Evolutionary conservation across 768 basidiomycete species (phyloP).

Genomic region (Boletus pseudopeckii): DNA sequence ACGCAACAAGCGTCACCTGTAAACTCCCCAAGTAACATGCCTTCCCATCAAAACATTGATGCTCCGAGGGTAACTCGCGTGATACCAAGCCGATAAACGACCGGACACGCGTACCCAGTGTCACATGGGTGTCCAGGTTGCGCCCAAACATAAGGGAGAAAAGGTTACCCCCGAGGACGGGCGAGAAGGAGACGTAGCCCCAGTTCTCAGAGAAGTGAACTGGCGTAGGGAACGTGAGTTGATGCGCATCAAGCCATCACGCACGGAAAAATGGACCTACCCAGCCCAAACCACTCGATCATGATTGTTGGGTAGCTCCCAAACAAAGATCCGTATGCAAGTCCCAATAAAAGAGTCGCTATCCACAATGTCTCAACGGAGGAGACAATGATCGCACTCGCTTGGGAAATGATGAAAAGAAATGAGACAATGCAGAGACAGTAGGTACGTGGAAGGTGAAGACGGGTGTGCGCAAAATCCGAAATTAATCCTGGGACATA

Average conservation of each 20-base stretch:
- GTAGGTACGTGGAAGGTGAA: conserved; percentile 62
- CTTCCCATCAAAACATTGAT: conserved; percentile 54
- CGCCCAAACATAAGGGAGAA: conserved; percentile 83
- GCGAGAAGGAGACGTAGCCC: conserved; percentile 73
- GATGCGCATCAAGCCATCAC: not conserved
- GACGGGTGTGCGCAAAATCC: conserved; percentile 57
- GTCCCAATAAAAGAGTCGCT: conserved; percentile 31
- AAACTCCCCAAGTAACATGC: conserved; percentile 60
- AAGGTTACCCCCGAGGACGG: conserved; percentile 75
- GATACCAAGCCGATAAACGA: not conserved
- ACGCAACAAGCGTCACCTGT: conserved; percentile 42
- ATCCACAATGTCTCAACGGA: conserved; percentile 62
- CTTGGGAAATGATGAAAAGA: conserved; percentile 71
- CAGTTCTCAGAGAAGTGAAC: conserved; percentile 83
- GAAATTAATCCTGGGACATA: conserved; percentile 55
- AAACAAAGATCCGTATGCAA: conserved; percentile 71
- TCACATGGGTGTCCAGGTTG: conserved; percentile 71
- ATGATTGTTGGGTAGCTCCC: conserved; percentile 72
- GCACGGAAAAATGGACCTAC: conserved; percentile 41
- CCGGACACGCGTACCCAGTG: not conserved
- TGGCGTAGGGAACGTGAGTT: conserved; percentile 19
- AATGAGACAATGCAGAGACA: conserved; percentile 64
- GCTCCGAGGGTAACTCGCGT: conserved; percentile 28
- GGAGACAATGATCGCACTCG: conserved; percentile 52
- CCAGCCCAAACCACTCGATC: conserved; percentile 87